Base-by-base conservation (phyloP, 2,329 filamentous ascomycete genomes). In the Corinectria fuckeliana region DNA sequence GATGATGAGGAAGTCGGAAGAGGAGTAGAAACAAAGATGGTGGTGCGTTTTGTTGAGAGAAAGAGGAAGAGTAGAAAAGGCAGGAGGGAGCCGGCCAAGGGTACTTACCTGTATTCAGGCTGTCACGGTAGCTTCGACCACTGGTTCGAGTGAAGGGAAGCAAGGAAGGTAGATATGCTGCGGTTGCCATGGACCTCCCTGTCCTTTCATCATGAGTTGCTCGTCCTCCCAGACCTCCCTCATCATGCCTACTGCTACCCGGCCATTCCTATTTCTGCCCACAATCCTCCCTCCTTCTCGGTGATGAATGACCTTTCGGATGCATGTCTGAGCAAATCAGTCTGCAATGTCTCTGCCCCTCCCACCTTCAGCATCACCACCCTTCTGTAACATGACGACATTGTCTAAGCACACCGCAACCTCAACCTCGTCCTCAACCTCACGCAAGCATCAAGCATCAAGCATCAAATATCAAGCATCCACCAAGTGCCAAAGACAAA, bases 381-480 rank as follows among this genome's bases (percentile, higher is more conserved):
- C 52, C 39, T 26, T 60, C 62, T 64, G 64, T 66, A 32, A 42
- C 57, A 67, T 69, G 67, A 70, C 68, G 68, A 70, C 67, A 69
- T 69, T 62, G 59, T 62, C 64, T 58, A 62, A 45, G 38, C 59
- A 69, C 60, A 57, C 56, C 50, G 41, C 48, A 39, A 34, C 32
- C n/a, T 36, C n/a, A n/a, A n/a, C n/a, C n/a, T n/a, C n/a, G n/a
- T n/a, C n/a, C n/a, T n/a, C n/a, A n/a, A n/a, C n/a, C n/a, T n/a
- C n/a, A n/a, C n/a, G 50, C 55, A 32, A 54, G 25, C 47, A 42
- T 16, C 32, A 13, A 54, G 23, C 44, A 2, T 11, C 44, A 20
- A 21, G 25, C n/a, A 36, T 5, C 39, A 4, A 28, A 2, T 10
- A 25, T 42, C 39, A 25, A 16, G 14, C 25, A 18, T 45, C n/a